These are phyloP conservation scores for Phoma sp. DNA, from an alignment of 2,329 filamentous ascomycete species.

Conservation along the genomic window DNA sequence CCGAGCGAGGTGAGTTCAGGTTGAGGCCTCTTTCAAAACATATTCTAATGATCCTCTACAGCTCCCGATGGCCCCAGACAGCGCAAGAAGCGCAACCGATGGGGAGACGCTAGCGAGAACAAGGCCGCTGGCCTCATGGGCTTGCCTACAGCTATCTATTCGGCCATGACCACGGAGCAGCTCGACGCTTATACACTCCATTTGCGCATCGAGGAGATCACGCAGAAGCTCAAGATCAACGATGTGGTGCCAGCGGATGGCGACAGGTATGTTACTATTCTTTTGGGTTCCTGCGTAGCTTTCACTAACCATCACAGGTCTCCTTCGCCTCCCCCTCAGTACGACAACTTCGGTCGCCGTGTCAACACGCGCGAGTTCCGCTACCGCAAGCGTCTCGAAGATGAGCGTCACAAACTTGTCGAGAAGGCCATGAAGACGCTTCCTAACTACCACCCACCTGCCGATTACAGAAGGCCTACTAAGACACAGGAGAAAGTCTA, in stretches of 20 bases:
- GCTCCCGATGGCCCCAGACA: slow-evolving; percentile 76
- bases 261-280: slow-evolving; percentile 73
- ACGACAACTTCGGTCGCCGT: slow-evolving; percentile 99
- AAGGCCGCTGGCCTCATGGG: slow-evolving; percentile 99
- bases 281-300: too few species aligned
- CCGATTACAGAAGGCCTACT: slow-evolving; percentile 97
- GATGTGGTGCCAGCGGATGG: slow-evolving; percentile 97
- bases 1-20: slow-evolving; percentile 71
- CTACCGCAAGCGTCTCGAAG: slow-evolving; percentile 96
- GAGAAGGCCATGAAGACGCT: slow-evolving; percentile 99
- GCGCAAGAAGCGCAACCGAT: slow-evolving; percentile 98
- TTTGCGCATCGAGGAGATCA: slow-evolving; percentile 97
- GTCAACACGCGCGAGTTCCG: slow-evolving; percentile 99
- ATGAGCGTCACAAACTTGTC: slow-evolving; percentile 97
- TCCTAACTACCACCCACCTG: slow-evolving; percentile 97
- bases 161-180: slow-evolving; percentile 98
- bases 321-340: slow-evolving; percentile 92
- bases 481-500: slow-evolving; percentile 99
- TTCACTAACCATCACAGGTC: slow-evolving; percentile 64
- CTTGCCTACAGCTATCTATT: slow-evolving; percentile 91
- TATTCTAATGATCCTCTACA: slow-evolving; percentile 25
- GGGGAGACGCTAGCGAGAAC: slow-evolving; percentile 97
- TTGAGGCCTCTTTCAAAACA: not conserved
- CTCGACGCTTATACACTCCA: slow-evolving; percentile 96
- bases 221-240: slow-evolving; percentile 98